phyloP scores from a whole-genome alignment of 2,329 filamentous ascomycete genomes.

The Diplodia sapinea region DNA sequence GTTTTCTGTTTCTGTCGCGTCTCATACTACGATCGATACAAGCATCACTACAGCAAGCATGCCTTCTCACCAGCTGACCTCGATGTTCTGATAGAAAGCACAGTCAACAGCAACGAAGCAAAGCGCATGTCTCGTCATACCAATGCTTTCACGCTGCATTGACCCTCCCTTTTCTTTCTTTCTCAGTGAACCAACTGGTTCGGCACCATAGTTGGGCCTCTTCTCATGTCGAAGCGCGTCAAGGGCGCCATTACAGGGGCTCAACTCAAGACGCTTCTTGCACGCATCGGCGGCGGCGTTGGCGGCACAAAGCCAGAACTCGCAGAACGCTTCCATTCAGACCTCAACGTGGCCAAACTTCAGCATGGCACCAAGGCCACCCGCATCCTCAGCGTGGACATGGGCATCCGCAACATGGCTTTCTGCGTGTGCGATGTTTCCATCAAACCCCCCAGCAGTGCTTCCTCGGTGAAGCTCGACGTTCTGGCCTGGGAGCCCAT shows the following conservation, averaged over 20 bases:
- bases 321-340: slow-evolving; percentile 55
- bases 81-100: background rate
- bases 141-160: background rate
- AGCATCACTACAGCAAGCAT: background rate
- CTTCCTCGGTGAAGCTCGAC: background rate
- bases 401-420: slow-evolving; percentile 82
- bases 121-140: too few relatives aligned
- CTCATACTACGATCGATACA: background rate
- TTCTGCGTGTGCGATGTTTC: slow-evolving; percentile 66
- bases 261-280: slow-evolving; percentile 65
- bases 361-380: slow-evolving; percentile 32
- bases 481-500: slow-evolving; percentile 29
- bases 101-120: background rate
- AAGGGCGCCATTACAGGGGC: slow-evolving; percentile 53
- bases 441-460: background rate
- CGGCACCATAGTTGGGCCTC: background rate
- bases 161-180: background rate
- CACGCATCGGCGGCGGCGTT: slow-evolving; percentile 63
- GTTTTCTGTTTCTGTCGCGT: background rate
- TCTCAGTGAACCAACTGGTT: background rate
- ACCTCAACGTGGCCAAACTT: slow-evolving; percentile 37
- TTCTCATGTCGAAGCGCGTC: slow-evolving; percentile 11
- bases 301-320: slow-evolving; percentile 66
- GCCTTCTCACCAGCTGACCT: background rate
- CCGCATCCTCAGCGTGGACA: slow-evolving; percentile 77